Base-by-base conservation (phyloP, 768 basidiomycete species). In the Suillus decipiens region DNA sequence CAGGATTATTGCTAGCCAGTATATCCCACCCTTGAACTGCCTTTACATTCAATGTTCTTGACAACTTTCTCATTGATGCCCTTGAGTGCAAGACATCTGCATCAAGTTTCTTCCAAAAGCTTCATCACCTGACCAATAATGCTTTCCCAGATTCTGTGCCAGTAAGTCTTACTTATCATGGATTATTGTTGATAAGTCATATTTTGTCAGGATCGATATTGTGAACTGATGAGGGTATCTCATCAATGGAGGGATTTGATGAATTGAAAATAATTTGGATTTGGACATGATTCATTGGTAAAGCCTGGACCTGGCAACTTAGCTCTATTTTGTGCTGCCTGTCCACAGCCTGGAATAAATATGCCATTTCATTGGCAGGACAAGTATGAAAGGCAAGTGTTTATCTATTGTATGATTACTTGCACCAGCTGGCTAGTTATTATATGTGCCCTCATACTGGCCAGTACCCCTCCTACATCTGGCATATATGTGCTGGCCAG, bases 281-380 rank as follows among this genome's bases (percentile, higher is more conserved):
- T 59, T 58, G 57, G 63, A 12, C 68, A 68, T 58, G 55, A 55
- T 54, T 48, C 11, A 15, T 22, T 47, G 24, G 24, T 24, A 0
- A 19, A n/a, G 24, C 64, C 62, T 43, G 59, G 55, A 8, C 37
- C 37, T 19, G 64, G 64, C 10, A 41, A 55, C 9, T 33, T 62
- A 65, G 63, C 56, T 39, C 63, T 7, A 72, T 75, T 73, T 39
- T 76, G 73, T 51, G 61, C 69, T 0, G 67, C 71, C 17, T 77
- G 76, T 54, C 75, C 70, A 0, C 73, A 73, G 45, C 70, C 70
- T 0, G 65, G 64, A 0, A 59, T 70, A 4, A 77, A 77, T 55
- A 31, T 75, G 2, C 70, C 70, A 2, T 33, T 36, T 2, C 33
- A 71, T 33, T 75, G 74, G 74, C 36, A 61, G 22, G 2, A 53